Evolutionary conservation across 768 basidiomycete species (phyloP).

Genomic region (Tulasnella sp.): DNA sequence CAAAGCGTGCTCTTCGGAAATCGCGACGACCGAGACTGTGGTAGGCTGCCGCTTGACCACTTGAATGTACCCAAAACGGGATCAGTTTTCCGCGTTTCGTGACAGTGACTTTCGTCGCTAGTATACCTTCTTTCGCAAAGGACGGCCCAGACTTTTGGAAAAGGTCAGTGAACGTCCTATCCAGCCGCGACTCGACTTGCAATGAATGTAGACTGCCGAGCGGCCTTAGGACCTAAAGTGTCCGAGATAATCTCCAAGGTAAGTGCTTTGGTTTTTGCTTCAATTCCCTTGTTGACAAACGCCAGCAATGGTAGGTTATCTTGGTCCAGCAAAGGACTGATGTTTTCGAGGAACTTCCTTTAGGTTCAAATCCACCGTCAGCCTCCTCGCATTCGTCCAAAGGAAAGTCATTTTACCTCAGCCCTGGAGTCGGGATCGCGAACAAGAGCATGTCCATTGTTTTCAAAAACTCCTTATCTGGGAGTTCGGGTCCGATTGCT

Average conservation of each 20-base stretch:
- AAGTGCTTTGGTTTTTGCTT: slow-evolving; percentile 62
- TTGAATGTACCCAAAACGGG: slow-evolving; percentile 23
- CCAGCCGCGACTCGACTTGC: slow-evolving; percentile 40
- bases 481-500: slow-evolving; percentile 69
- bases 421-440: slow-evolving; percentile 76
- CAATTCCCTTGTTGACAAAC: slow-evolving; percentile 88
- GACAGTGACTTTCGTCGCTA: neutral
- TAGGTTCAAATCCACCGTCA: neutral
- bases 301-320: slow-evolving; percentile 58
- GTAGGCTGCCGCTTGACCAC: slow-evolving; percentile 78
- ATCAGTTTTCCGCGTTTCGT: neutral
- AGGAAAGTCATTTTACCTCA: slow-evolving; percentile 50
- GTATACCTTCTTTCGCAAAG: slow-evolving; percentile 75
- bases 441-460: slow-evolving; percentile 72
- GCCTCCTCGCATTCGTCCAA: neutral
- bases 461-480: slow-evolving; percentile 46
- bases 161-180: no score
- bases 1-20: slow-evolving; percentile 64
- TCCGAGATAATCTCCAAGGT: slow-evolving; percentile 84
- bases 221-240: slow-evolving; percentile 64
- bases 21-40: slow-evolving; percentile 76
- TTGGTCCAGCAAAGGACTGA: slow-evolving; percentile 43
- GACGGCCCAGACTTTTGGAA: slow-evolving; percentile 83
- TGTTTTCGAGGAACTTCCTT: slow-evolving; percentile 48
- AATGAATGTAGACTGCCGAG: slow-evolving; percentile 68